Percentiles rank a stretch among this genome's conserved stretches.
These are phyloP conservation scores for Aspergillus conjunctus DNA, from an alignment of 495 filamentous ascomycete genomes.

Conservation along the genomic window DNA sequence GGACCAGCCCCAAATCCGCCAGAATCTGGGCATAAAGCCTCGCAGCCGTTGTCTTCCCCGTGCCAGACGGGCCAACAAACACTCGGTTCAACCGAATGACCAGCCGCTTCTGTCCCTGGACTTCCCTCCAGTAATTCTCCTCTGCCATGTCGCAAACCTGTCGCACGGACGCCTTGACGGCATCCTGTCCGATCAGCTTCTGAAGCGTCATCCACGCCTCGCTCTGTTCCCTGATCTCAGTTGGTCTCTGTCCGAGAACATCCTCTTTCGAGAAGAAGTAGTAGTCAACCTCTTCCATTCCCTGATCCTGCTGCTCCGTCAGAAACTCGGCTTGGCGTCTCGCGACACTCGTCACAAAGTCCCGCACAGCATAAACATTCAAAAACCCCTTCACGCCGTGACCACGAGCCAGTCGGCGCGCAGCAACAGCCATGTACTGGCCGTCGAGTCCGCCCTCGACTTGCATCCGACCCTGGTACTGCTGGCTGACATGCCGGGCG, in stretches of 20 bases:
- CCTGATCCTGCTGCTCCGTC: constrained; percentile 34
- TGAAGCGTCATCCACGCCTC: constrained; percentile 22
- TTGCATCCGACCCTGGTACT: constrained; percentile 51
- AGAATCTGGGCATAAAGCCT: constrained; percentile 61
- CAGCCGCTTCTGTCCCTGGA: constrained; percentile 19
- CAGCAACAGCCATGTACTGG: constrained; percentile 59
- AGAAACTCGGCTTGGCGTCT: constrained; percentile 56
- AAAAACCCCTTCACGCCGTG: constrained; percentile 56
- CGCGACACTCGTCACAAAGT: constrained; percentile 18
- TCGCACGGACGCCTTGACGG: constrained; percentile 20
- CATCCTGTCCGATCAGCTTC: constrained; percentile 20
- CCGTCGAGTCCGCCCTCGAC: constrained; percentile 58
- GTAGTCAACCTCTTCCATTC: constrained; percentile 25
- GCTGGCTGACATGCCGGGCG: constrained; percentile 14
- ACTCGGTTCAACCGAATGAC: constrained; percentile 20
- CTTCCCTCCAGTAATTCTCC: constrained; percentile 26
- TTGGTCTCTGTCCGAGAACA: constrained; percentile 20
- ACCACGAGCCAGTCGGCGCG: constrained; percentile 56
- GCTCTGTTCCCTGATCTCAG: constrained; percentile 12
- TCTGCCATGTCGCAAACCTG: constrained; percentile 18
- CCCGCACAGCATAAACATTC: constrained; percentile 37
- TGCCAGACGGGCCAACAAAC: constrained; percentile 33
- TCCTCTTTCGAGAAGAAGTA: constrained; percentile 26
- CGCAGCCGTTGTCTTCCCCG: constrained; percentile 67
- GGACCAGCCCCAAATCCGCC: constrained; percentile 30